Base-by-base conservation (phyloP, 768 basidiomycete genomes). In the Strobilomyces echinocephalus region DNA sequence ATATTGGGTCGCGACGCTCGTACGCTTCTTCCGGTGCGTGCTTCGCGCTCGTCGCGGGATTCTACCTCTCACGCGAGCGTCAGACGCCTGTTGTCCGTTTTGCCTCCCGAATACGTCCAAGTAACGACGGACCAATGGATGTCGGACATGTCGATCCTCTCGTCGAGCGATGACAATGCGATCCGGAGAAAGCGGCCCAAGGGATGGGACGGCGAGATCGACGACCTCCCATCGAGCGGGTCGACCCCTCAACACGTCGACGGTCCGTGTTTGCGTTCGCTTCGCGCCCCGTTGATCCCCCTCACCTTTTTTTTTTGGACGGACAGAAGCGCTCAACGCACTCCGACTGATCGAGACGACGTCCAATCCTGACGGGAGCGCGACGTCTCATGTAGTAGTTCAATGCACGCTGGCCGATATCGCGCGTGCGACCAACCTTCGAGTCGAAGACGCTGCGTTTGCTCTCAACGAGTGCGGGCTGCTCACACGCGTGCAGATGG, bases 381-480 rank as follows among this genome's bases (percentile, higher is more conserved):
- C 85, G 6, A 81, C 79, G 34, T 82, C 82, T 7, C 85, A 92
- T 57, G 77, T 88, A 52, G 74, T 79, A 39, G 77, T 88, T 26
- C 72, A 72, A 20, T 91, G 88, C 67, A 85, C 86, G 18, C 78
- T 97, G n/a, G 74, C 73, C 9, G 84, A 90, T 34, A 82, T 97
- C 52, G 86, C 92, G 2, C 74, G 76, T 16, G 88, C 86, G 28
- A 91, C 91, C 44, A 86, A 89, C 69, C 73, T 98, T 49, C 80
- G 90, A 1, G 68, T 84, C 0, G 91, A 97, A 51, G 95, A 98
- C 66, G 82, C 85, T 0, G 87, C 91, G 0, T 94, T 91, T 70
- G 91, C 94, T 3, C 69, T 98, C 60, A 86, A 88, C 52, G 92
- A 95, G 65, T 86, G 88, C 55, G 92, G 93, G 28, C 69, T 97